Evolutionary conservation across 164 flowering plant genomes (phyloP).

Genomic region (Houttuynia cordata): DNA sequence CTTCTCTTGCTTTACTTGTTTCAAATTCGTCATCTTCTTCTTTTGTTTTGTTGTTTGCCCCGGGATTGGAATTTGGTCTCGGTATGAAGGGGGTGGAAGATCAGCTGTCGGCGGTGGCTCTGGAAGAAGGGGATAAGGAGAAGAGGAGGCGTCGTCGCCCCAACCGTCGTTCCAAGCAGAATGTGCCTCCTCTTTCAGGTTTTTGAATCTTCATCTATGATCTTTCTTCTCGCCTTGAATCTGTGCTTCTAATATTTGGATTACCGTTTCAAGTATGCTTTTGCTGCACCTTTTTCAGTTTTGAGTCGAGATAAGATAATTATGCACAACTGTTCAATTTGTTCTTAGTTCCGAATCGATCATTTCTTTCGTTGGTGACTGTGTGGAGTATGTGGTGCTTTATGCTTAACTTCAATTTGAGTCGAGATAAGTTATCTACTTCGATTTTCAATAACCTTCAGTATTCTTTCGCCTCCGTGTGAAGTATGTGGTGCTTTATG

Average conservation of each 20-base stretch:
- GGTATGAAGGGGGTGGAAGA: conserved; percentile 27
- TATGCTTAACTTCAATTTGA: too few species aligned
- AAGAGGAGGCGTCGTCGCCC: conserved; percentile 62
- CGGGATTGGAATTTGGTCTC: background rate
- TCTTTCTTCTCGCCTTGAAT: background rate
- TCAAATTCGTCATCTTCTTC: background rate
- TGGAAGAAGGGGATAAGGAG: conserved; percentile 40
- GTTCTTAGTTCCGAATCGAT: too few species aligned
- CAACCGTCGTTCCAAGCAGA: conserved; percentile 45
- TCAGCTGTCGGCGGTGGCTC: conserved; percentile 17
- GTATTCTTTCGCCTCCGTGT: too few species aligned
- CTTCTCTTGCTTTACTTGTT: background rate
- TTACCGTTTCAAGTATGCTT: too few species aligned
- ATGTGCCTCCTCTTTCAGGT: conserved; percentile 30
- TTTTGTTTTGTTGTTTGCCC: background rate
- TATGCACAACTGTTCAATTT: too few species aligned
- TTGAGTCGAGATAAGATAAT: too few species aligned
- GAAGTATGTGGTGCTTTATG: too few species aligned
- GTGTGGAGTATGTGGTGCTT: too few species aligned
- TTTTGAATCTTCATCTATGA: background rate
- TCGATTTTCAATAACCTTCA: too few species aligned
- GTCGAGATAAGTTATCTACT: too few species aligned
- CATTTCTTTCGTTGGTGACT: too few species aligned
- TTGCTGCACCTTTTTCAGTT: too few species aligned
- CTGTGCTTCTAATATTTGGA: background rate